These are phyloP conservation scores for Penicillium decumbens DNA, from an alignment of 2,329 filamentous ascomycete species.

Conservation along the genomic window DNA sequence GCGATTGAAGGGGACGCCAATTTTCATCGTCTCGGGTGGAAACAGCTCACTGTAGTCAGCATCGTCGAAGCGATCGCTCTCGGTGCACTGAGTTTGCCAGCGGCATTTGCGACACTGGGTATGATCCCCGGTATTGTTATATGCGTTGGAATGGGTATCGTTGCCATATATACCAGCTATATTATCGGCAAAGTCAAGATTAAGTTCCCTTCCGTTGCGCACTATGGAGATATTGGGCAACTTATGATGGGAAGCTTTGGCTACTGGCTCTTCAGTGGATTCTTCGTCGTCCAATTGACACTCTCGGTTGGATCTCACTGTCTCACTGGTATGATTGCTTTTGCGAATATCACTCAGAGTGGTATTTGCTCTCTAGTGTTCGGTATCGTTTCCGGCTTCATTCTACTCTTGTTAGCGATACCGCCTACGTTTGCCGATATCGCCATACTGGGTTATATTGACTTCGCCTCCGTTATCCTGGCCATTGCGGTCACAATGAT, in stretches of 20 bases:
- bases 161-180: constrained; percentile 5
- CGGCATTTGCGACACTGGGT: constrained; percentile 1
- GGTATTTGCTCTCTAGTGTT: constrained; percentile 12
- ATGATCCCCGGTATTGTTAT: constrained; percentile 1
- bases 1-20: background rate
- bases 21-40: constrained; percentile 5
- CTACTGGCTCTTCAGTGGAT: constrained; percentile 10
- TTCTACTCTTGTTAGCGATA: constrained; percentile 29
- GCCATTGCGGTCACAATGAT: constrained; percentile 32
- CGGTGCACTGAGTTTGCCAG: constrained; percentile 1
- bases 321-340: constrained; percentile 14
- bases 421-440: constrained; percentile 29
- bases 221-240: constrained; percentile 12
- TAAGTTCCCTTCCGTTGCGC: constrained; percentile 9
- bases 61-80: constrained; percentile 5
- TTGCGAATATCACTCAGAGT: constrained; percentile 10
- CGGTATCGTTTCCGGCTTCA: constrained; percentile 9
- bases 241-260: constrained; percentile 9
- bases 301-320: constrained; percentile 14
- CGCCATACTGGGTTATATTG: constrained; percentile 13
- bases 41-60: constrained; percentile 1
- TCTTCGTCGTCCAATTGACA: constrained; percentile 9
- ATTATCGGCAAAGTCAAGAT: constrained; percentile 13
- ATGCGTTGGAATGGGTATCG: background rate
- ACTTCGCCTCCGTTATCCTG: constrained; percentile 30